Conservation (phyloP, 2,329 filamentous ascomycete genomes). For the Colletotrichum filicis region DNA sequence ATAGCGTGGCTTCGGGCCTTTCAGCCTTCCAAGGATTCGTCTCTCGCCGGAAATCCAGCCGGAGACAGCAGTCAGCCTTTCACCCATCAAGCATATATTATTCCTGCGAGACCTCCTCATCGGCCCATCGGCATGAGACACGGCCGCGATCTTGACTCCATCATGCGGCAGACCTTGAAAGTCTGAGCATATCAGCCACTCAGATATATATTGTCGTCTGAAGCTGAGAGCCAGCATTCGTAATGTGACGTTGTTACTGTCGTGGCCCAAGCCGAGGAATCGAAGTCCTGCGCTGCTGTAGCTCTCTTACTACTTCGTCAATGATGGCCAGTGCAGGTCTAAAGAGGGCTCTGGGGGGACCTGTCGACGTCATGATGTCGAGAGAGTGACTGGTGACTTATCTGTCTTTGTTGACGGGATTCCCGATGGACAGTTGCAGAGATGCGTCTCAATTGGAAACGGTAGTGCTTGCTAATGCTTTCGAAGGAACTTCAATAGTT, state of each 20-base stretch:
- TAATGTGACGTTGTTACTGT: conserved; percentile 68
- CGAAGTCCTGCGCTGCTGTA: background rate
- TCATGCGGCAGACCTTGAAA: conserved; percentile 65
- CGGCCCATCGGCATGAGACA: conserved; percentile 66
- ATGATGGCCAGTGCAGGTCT: background rate
- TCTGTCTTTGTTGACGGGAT: background rate
- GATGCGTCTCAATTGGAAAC: background rate
- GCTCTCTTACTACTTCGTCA: background rate
- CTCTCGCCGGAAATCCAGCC: conserved; percentile 62
- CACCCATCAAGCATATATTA: conserved; percentile 70
- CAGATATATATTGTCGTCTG: conserved; percentile 1
- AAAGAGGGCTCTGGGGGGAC: background rate
- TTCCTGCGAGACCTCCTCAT: conserved; percentile 73
- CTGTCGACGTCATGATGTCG: background rate
- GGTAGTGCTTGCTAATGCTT: background rate
- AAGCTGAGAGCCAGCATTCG: conserved; percentile 62
- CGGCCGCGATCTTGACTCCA: conserved; percentile 62
- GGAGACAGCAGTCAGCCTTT: conserved; percentile 43
- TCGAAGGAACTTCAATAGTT: background rate
- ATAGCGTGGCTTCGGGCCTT: conserved; percentile 47
- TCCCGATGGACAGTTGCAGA: background rate
- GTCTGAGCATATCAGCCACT: conserved; percentile 60
- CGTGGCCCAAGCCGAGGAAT: conserved; percentile 41
- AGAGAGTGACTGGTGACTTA: background rate
- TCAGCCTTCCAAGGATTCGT: conserved; percentile 66